Evolutionary conservation across 495 filamentous ascomycete genomes (phyloP), one percentile per base, ranked within the genome.

Genomic region (Sphaerosporella brunnea): DNA sequence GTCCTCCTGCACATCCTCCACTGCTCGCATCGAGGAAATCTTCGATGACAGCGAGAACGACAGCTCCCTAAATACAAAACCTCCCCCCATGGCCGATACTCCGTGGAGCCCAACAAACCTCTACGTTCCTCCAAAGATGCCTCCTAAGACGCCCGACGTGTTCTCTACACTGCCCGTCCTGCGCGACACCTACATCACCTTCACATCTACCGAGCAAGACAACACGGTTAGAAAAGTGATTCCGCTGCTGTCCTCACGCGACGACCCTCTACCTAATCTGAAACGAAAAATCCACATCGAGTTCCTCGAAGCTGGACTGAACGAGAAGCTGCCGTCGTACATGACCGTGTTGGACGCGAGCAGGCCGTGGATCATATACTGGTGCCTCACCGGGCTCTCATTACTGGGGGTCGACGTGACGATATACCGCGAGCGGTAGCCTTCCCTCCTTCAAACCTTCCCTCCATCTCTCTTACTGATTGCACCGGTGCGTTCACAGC

Each of bases 361-460:
- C 54, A 69, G 90, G 38, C 84, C 90, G 1, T 97, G 90, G 90
- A 71, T 93, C 55, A 65, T 90, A 51, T 96, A 96, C 64, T 97
- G 90, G 90, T 78, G 73, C 35, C 64, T 96, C 24, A 72, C 74
- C 8, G 83, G 73, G 0, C 68, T 96, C 20, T 65, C 69, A 30
- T 63, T 83, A 18, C 68, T 96, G 30, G 84, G 84, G 18, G 73
- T 81, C 53, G 84, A 93, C 59, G 67, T 88, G 15, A 73, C 69
- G 25, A 55, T 63, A 49, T 87, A 84, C 56, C 72, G 77, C 32
- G 66, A 80, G 47, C 69, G 15, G 30, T 23, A 34, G 26, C 28
- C 25, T 19, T 19, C 25, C 24, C 28, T 45, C 9, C n/a, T 26
- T 72, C 72, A 75, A 65, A 57, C 70, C n/a, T n/a, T n/a, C n/a